Evolutionary conservation across 1,284 basidiomycete genomes (phyloP).

Genomic region (Inonotus obliquus): DNA sequence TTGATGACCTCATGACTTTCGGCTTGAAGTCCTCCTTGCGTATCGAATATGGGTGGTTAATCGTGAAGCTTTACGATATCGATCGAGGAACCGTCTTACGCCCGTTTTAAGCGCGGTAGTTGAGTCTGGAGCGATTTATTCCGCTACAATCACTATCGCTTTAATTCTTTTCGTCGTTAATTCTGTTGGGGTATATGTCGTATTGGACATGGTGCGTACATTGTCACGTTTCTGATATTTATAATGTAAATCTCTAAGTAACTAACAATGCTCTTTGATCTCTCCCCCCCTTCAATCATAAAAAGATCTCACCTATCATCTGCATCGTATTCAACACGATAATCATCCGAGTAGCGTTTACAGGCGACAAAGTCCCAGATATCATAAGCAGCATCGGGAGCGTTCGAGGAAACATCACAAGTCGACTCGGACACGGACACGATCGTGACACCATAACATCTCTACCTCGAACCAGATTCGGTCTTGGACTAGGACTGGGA

Average conservation of each 20-base stretch:
- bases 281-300: too few relatives aligned
- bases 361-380: background rate
- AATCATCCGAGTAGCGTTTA: background rate
- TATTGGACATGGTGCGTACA: slow-evolving; percentile 32
- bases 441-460: too few relatives aligned
- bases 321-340: background rate
- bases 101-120: slow-evolving; percentile 33
- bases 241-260: too few relatives aligned
- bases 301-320: background rate
- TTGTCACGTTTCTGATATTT: background rate
- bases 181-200: slow-evolving; percentile 35
- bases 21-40: slow-evolving; percentile 1
- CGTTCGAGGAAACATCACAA: too few relatives aligned
- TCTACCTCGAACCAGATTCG: too few relatives aligned
- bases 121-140: slow-evolving; percentile 40
- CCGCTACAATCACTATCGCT: slow-evolving; percentile 27
- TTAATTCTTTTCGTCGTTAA: slow-evolving; percentile 31
- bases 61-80: background rate
- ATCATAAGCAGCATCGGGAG: background rate
- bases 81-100: background rate
- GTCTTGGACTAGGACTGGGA: too few relatives aligned
- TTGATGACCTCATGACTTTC: too few relatives aligned
- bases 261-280: too few relatives aligned
- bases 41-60: background rate
- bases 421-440: too few relatives aligned